Conservation (phyloP, 768 basidiomycete genomes). For the Collybia sordida region DNA sequence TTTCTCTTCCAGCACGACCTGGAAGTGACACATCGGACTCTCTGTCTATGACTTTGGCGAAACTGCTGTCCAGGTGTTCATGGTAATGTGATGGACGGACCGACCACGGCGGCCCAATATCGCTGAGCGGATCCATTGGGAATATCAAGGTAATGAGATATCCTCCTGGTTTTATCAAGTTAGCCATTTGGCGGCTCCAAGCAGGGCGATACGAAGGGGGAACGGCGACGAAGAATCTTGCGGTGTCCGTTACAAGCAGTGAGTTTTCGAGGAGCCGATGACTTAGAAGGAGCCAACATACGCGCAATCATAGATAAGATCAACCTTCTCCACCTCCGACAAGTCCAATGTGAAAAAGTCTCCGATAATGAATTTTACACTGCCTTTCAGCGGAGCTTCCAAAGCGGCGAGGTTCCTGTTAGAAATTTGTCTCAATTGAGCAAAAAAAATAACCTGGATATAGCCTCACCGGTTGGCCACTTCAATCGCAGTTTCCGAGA, state of each 20-base stretch:
- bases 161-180: slow-evolving; percentile 60
- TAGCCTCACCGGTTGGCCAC: slow-evolving; percentile 40
- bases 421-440: neutral
- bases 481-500: slow-evolving; percentile 52
- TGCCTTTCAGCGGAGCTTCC: slow-evolving; percentile 20
- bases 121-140: slow-evolving; percentile 46
- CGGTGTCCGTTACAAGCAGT: neutral
- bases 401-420: slow-evolving; percentile 16
- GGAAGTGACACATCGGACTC: slow-evolving; percentile 42
- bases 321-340: slow-evolving; percentile 39
- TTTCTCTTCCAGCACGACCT: slow-evolving; percentile 47
- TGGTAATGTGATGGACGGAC: slow-evolving; percentile 58
- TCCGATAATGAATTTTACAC: slow-evolving; percentile 35
- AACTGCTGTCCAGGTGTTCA: slow-evolving; percentile 45
- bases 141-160: slow-evolving; percentile 60
- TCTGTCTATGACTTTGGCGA: slow-evolving; percentile 55
- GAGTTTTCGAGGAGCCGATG: too few species aligned
- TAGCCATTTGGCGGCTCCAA: slow-evolving; percentile 60
- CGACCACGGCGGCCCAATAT: slow-evolving; percentile 62
- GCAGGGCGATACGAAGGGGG: slow-evolving; percentile 48
- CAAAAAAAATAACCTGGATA: neutral
- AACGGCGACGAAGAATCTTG: slow-evolving; percentile 73
- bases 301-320: slow-evolving; percentile 71
- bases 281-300: slow-evolving; percentile 25
- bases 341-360: slow-evolving; percentile 58